Evolutionary conservation across 495 filamentous ascomycete genomes (phyloP).

Genomic region (Aspergillus hancockii): DNA sequence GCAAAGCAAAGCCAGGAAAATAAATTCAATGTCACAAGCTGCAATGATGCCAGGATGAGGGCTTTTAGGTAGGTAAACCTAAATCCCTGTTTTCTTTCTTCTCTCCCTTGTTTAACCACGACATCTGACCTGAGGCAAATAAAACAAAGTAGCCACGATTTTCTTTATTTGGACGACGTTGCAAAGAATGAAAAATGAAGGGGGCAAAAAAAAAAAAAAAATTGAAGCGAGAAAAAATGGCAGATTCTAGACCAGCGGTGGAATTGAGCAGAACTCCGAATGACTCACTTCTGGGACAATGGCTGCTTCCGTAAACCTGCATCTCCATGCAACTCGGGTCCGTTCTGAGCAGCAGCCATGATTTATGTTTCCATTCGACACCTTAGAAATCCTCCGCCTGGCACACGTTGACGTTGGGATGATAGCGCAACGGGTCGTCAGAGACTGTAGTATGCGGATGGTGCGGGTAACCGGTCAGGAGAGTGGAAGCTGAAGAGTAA

Average conservation of each 20-base stretch:
- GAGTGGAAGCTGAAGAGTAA: constrained; percentile 4
- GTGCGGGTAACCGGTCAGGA: constrained; percentile 11
- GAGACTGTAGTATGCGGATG: constrained; percentile 9
- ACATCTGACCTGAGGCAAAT: constrained; percentile 1
- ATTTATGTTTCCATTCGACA: constrained; percentile 45
- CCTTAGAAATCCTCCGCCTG: constrained; percentile 21
- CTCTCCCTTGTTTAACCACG: background rate
- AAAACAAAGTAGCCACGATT: constrained; percentile 4
- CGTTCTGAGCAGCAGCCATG: constrained; percentile 51
- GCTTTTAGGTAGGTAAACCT: background rate
- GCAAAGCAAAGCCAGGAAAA: constrained; percentile 7
- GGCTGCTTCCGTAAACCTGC: constrained; percentile 54
- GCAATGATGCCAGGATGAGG: background rate
- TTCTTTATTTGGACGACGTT: background rate
- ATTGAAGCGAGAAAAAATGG: no score
- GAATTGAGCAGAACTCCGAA: constrained; percentile 10
- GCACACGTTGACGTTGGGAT: constrained; percentile 13
- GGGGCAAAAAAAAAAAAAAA: no score
- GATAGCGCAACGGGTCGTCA: constrained; percentile 8
- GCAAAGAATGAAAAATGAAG: no score
- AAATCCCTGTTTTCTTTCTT: background rate
- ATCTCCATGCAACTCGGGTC: constrained; percentile 51
- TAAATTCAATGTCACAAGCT: constrained; percentile 2
- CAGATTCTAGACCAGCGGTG: constrained; percentile 10
- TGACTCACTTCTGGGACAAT: constrained; percentile 50